Percentiles rank a stretch among this genome's conserved stretches.
phyloP scores from a whole-genome alignment of 225 moss, liverwort and hornwort species.

The Straminergon stramineum region DNA sequence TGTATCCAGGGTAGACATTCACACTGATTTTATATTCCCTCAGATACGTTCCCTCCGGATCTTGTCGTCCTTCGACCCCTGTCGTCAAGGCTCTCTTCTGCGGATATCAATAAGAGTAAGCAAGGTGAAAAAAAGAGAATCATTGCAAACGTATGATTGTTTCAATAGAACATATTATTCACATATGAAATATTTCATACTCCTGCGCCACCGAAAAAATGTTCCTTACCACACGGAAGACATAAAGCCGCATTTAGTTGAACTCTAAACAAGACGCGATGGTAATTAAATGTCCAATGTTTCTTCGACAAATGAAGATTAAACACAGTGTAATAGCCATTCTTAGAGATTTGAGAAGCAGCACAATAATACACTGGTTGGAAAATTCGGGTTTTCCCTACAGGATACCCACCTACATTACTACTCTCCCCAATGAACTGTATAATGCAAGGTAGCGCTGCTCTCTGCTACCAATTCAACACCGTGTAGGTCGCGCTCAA shows the following conservation, averaged over 20 bases:
- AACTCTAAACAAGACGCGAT: neutral
- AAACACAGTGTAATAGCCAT: neutral
- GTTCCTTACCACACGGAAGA: neutral
- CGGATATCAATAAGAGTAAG: neutral
- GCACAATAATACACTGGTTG: neutral
- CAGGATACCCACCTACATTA: neutral
- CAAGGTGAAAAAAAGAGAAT: neutral
- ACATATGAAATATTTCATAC: neutral
- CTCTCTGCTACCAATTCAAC: neutral
- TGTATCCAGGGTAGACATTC: conserved; percentile 95
- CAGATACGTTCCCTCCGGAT: neutral
- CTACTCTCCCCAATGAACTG: neutral
- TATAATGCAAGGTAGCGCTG: neutral
- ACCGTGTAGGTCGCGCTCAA: neutral
- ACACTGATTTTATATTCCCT: conserved; percentile 2
- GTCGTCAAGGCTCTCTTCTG: conserved; percentile 4
- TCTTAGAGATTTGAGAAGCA: neutral
- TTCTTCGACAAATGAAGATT: neutral
- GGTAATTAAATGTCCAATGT: neutral
- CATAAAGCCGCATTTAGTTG: neutral
- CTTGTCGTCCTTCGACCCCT: neutral
- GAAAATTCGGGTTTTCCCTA: neutral
- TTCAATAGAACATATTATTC: neutral
- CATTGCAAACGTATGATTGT: neutral
- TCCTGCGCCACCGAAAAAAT: neutral